Percentiles rank a stretch among this genome's conserved stretches.
Evolutionary conservation across 495 filamentous ascomycete species (phyloP).

Genomic region (Aspergillus sparsus): DNA sequence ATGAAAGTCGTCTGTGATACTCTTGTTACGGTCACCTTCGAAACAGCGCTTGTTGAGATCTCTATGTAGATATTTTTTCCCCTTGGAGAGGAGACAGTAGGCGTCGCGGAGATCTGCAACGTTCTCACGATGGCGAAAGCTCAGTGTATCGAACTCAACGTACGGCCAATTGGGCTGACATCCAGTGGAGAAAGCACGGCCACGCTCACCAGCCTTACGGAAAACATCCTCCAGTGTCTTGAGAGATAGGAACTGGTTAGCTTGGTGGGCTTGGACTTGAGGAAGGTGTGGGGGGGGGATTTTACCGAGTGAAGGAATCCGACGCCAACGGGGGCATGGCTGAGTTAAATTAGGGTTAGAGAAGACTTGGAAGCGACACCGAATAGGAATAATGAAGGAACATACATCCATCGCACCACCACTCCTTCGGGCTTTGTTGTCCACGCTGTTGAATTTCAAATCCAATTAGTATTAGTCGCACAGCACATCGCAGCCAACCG

Average conservation of each 20-base stretch:
- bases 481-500: neutral
- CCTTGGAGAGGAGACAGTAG: neutral
- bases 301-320: neutral
- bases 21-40: neutral
- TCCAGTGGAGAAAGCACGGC: neutral
- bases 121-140: neutral
- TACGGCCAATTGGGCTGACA: constrained; percentile 3
- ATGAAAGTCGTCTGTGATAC: neutral
- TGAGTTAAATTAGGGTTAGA: neutral
- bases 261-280: too few relatives aligned
- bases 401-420: neutral
- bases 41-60: neutral
- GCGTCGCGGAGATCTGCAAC: neutral
- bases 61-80: neutral
- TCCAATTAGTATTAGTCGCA: too few relatives aligned
- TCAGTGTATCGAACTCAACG: neutral
- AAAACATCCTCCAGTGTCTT: neutral
- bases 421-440: constrained; percentile 3
- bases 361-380: neutral
- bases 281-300: too few relatives aligned
- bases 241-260: neutral
- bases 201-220: neutral
- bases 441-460: neutral
- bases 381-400: neutral
- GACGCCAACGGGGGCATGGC: constrained; percentile 1